Evolutionary conservation across 148 eudicot genomes (phyloP), one percentile per base, ranked within the genome.

Genomic region (Chenopodium album): DNA sequence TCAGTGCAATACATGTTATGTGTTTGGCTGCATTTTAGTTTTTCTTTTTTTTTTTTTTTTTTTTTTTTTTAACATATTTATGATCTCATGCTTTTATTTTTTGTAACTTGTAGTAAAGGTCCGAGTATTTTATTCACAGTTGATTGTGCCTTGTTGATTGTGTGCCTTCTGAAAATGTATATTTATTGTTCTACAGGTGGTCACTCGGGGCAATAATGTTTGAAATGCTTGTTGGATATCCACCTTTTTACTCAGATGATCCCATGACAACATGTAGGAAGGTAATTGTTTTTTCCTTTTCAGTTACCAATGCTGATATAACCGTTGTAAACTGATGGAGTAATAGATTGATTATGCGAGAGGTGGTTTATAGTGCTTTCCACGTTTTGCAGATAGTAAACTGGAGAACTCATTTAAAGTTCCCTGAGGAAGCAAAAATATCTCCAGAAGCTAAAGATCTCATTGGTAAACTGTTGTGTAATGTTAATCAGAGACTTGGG

Each of bases 231-330:
- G 97, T 95, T 4, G 97, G 98, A 32, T 95, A 93, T 84, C 98
- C 98, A 32, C 98, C 98, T 77, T 95, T 95, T 79, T 95, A 95
- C 89, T 95, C 98, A 54, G 98, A 95, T 89, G 96, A 95, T 82
- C 94, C 98, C 59, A 93, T 95, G 98, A 90, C 97, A 69, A 95
- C 98, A 56, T 95, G 98, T 87, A 82, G 98, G 87, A 95, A 95
- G 97, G 98, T 95, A 88, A 71, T 60, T 44, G 26, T 64, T 44
- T 62, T 19, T 34, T 78, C 14, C 14, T 64, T 26, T 69, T 22
- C 7, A 29, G n/a, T 23, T 68, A 65, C 69, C 34, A 31, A 34
- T 66, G 26, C 34, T 74, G 32, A 48, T 41, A n/a, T 50, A 50
- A 50, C 54, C 54, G 14, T 52, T 10, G 56, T 12, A 52, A 12